A percentile compares a stretch with the other conserved stretches of the same genome.
Conservation (phyloP, 345 rosid genomes). For the Reutealis trisperma region DNA sequence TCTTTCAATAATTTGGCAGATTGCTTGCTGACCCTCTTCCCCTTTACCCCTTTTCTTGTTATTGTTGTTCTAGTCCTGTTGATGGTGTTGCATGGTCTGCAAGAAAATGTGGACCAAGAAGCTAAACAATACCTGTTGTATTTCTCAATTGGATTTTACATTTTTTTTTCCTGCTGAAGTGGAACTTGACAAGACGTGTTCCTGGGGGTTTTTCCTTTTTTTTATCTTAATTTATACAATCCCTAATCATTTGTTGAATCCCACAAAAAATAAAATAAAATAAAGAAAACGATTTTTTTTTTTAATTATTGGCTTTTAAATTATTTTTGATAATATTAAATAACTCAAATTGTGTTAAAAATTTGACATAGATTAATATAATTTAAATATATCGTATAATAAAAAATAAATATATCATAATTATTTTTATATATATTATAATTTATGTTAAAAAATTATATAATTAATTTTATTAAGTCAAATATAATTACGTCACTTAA, state of each 20-base stretch:
- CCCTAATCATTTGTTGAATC: slow-evolving; percentile 6
- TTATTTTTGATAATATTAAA: too few species aligned
- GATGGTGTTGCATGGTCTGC: slow-evolving; percentile 8
- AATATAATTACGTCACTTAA: too few species aligned
- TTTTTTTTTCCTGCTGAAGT: slow-evolving; percentile 11
- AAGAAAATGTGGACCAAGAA: slow-evolving; percentile 26
- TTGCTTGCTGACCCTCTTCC: not conserved
- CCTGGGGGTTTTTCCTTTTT: slow-evolving; percentile 1
- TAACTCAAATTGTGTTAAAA: too few species aligned
- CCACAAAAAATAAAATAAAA: not conserved
- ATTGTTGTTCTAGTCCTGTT: not conserved
- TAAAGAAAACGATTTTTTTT: too few species aligned
- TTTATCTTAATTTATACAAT: not conserved
- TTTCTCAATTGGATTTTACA: slow-evolving; percentile 20
- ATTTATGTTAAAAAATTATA: too few species aligned
- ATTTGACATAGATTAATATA: too few species aligned
- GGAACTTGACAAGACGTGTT: slow-evolving; percentile 37
- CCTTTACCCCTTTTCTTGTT: not conserved
- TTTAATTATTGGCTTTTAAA: too few species aligned
- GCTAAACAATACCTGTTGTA: slow-evolving; percentile 1
- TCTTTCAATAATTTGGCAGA: not conserved
- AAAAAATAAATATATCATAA: too few species aligned
- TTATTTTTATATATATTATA: too few species aligned
- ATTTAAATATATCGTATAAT: too few species aligned
- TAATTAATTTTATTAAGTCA: too few species aligned